Conservation (phyloP, 2,329 filamentous ascomycete species). For the Cytospora piceicola region DNA sequence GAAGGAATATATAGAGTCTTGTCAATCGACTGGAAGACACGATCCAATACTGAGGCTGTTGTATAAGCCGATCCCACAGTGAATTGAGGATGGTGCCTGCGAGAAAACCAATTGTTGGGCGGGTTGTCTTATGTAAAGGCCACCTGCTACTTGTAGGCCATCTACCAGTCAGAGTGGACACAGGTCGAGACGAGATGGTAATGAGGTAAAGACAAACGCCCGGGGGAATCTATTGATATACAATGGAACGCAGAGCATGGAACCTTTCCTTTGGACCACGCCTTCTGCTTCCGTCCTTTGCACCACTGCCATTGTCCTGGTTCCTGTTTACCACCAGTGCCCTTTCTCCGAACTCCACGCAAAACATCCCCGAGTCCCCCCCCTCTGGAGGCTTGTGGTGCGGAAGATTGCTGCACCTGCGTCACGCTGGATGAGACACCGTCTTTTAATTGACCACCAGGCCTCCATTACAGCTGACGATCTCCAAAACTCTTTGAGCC, state of each 20-base stretch:
- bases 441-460: not conserved
- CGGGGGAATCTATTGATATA: slow-evolving; percentile 27
- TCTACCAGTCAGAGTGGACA: not conserved
- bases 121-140: not conserved
- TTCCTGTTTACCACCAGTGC: slow-evolving; percentile 4
- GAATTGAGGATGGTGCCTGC: not conserved
- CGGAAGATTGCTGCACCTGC: slow-evolving; percentile 11
- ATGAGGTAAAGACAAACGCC: slow-evolving; percentile 26
- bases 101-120: not conserved
- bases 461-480: not conserved
- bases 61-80: not conserved
- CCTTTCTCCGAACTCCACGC: not conserved
- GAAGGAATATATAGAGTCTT: not conserved
- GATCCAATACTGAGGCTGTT: not conserved
- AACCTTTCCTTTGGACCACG: slow-evolving; percentile 23
- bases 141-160: not conserved
- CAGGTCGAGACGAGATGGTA: not conserved
- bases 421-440: not conserved
- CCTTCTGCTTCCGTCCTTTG: slow-evolving; percentile 10
- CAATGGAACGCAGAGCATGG: slow-evolving; percentile 12
- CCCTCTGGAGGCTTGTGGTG: not conserved
- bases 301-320: slow-evolving; percentile 5
- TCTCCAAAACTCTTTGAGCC: not conserved
- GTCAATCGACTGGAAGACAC: not conserved
- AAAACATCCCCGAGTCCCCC: not conserved